Percentiles rank a stretch among this genome's conserved stretches.
Conservation (phyloP, 768 basidiomycete species). For the Suillus tomentosus region DNA sequence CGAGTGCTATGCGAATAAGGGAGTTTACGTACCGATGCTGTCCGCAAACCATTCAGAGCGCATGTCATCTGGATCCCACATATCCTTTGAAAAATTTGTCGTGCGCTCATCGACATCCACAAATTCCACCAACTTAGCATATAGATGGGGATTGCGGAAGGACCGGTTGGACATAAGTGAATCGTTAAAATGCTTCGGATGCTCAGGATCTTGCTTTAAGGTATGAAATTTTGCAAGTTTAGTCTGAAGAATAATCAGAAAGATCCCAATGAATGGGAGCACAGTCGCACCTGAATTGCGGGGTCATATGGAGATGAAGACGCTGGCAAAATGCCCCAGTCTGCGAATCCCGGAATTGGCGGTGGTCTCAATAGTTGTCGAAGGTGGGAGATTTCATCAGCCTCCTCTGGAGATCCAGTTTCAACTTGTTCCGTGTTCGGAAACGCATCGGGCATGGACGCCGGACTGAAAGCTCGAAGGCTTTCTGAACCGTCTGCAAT, state of each 20-base stretch:
- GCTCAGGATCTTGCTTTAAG: constrained; percentile 61
- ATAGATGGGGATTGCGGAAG: constrained; percentile 97
- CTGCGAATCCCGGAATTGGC: constrained; percentile 59
- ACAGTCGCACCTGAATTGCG: constrained; percentile 52
- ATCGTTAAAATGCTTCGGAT: constrained; percentile 92
- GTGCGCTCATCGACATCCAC: constrained; percentile 86
- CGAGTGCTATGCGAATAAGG: background rate
- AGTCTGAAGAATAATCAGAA: constrained; percentile 44
- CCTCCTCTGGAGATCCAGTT: constrained; percentile 14
- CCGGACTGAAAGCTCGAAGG: background rate
- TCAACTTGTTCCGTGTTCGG: background rate
- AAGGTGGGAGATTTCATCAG: constrained; percentile 55
- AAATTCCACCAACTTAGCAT: constrained; percentile 92
- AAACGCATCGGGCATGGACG: background rate
- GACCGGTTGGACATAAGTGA: constrained; percentile 90
- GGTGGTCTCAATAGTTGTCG: constrained; percentile 62
- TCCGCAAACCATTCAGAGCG: constrained; percentile 74
- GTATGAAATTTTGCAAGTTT: constrained; percentile 80
- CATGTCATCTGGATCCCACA: constrained; percentile 75
- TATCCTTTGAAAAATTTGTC: constrained; percentile 73
- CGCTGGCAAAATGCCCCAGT: constrained; percentile 79
- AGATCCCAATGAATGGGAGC: background rate
- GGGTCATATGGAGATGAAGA: constrained; percentile 59
- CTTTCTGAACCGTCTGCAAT: constrained; percentile 27
- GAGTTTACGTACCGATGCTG: constrained; percentile 63